phyloP scores from a whole-genome alignment of 352 stramenopile genomes.

The Pythium rishiriense region DNA sequence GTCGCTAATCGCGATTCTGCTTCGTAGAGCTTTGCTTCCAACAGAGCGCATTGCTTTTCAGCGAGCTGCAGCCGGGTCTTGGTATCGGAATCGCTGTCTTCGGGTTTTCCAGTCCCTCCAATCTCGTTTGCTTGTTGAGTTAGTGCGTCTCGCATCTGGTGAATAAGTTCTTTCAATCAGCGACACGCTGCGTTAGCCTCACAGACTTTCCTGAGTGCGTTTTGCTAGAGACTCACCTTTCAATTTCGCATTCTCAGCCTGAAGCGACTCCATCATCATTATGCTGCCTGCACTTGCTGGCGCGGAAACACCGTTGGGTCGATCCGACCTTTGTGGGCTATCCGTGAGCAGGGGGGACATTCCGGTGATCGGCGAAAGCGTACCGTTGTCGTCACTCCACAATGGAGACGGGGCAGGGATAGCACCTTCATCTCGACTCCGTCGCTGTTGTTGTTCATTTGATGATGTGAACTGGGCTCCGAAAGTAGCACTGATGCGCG shows the following conservation, averaged over 20 bases:
- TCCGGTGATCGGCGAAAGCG: conserved; percentile 45
- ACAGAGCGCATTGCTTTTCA: conserved; percentile 40
- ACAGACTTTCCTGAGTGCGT: not conserved
- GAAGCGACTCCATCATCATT: conserved; percentile 28
- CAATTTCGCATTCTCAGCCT: conserved; percentile 61
- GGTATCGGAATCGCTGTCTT: conserved; percentile 5
- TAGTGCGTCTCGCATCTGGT: conserved; percentile 74
- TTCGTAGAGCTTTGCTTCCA: conserved; percentile 47
- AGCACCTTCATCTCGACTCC: conserved; percentile 10
- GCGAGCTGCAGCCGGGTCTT: conserved; percentile 23
- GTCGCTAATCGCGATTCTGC: conserved; percentile 16
- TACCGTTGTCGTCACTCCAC: conserved; percentile 71
- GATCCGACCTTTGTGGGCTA: conserved; percentile 28
- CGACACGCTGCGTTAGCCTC: not conserved
- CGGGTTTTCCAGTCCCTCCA: not conserved
- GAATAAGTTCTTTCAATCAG: conserved; percentile 51
- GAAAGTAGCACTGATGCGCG: conserved; percentile 52
- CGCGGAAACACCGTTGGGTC: not conserved
- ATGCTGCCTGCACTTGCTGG: not conserved
- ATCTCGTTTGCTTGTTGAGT: conserved; percentile 43
- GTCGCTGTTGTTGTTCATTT: conserved; percentile 8
- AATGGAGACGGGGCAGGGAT: conserved; percentile 43
- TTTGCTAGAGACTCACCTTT: conserved; percentile 27
- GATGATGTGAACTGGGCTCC: conserved; percentile 17
- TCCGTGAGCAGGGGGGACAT: conserved; percentile 56